Evolutionary conservation across 2,329 filamentous ascomycete genomes (phyloP).

Genomic region (Fusarium longipes): DNA sequence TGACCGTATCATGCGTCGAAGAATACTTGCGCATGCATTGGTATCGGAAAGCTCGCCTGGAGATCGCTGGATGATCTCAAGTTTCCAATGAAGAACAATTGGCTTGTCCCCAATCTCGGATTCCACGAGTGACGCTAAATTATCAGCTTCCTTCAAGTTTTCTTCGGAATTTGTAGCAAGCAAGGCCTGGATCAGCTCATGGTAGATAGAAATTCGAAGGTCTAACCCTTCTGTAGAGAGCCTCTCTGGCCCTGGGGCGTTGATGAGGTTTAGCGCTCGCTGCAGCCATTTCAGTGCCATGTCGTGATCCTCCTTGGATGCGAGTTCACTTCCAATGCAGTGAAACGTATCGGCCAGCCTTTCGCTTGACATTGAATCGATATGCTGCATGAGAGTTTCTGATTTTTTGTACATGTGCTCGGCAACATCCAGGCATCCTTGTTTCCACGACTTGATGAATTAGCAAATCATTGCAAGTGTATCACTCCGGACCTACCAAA

Average conservation of each 20-base stretch:
- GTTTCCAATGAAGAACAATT: conserved; percentile 72
- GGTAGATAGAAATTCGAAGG: conserved; percentile 73
- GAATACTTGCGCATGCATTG: conserved; percentile 61
- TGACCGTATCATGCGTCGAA: conserved; percentile 70
- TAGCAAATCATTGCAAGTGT: conserved; percentile 16
- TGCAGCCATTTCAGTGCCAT: conserved; percentile 78
- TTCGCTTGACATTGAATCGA: conserved; percentile 66
- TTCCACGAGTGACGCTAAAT: conserved; percentile 71
- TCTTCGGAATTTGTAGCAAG: conserved; percentile 60
- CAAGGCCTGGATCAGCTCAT: conserved; percentile 68
- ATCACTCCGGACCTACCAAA: conserved; percentile 64
- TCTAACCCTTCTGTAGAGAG: conserved; percentile 71
- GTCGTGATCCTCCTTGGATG: conserved; percentile 62
- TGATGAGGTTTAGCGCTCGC: conserved; percentile 71
- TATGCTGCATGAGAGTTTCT: conserved; percentile 50
- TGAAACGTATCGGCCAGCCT: conserved; percentile 74
- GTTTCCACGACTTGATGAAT: conserved; percentile 74
- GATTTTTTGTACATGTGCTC: conserved; percentile 80
- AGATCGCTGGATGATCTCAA: conserved; percentile 70
- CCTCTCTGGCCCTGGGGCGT: conserved; percentile 63
- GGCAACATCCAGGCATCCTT: conserved; percentile 77
- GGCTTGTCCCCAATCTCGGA: conserved; percentile 72
- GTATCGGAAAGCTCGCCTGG: conserved; percentile 61
- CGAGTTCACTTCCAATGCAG: conserved; percentile 74
- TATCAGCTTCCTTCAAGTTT: conserved; percentile 62